Conservation (phyloP, 108 stramenopile species). For the Cafeteria roenbergensis region DNA sequence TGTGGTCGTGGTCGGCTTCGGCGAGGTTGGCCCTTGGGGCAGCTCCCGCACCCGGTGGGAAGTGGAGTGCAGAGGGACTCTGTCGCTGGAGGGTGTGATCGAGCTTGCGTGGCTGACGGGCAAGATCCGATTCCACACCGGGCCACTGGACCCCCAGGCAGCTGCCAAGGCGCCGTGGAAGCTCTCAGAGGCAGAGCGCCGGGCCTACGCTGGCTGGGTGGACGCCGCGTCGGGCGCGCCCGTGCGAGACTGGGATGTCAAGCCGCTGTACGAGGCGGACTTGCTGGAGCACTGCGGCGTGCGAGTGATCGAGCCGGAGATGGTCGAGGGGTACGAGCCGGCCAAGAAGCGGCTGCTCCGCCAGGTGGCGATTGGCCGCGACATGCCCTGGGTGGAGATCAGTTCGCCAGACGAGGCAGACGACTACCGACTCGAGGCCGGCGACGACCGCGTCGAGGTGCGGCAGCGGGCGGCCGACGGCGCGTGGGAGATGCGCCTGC, state of each 20-base stretch:
- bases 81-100: conserved; percentile 18
- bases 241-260: conserved; percentile 13
- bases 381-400: conserved; percentile 16
- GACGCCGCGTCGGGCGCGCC: conserved; percentile 12
- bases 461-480: conserved; percentile 3
- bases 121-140: conserved; percentile 10
- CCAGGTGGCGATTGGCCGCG: conserved; percentile 9
- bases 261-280: conserved; percentile 12
- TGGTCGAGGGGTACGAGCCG: conserved; percentile 20
- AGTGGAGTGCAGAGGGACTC: conserved; percentile 11
- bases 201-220: conserved; percentile 12
- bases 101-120: conserved; percentile 20
- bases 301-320: conserved; percentile 16
- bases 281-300: conserved; percentile 15
- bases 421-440: conserved; percentile 13
- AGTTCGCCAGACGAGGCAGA: conserved; percentile 8
- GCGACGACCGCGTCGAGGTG: conserved; percentile 14
- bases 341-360: conserved; percentile 7
- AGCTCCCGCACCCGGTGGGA: conserved; percentile 19
- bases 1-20: conserved; percentile 15
- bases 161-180: no score
- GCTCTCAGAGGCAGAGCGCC: neutral
- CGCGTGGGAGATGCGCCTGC: conserved; percentile 13
- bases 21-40: conserved; percentile 23
- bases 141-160: neutral